A percentile compares a stretch with the other conserved stretches of the same genome.
Evolutionary conservation across 192 early-diverging fungal genomes (phyloP).

Genomic region (Rhizoclosmatium sp.): DNA sequence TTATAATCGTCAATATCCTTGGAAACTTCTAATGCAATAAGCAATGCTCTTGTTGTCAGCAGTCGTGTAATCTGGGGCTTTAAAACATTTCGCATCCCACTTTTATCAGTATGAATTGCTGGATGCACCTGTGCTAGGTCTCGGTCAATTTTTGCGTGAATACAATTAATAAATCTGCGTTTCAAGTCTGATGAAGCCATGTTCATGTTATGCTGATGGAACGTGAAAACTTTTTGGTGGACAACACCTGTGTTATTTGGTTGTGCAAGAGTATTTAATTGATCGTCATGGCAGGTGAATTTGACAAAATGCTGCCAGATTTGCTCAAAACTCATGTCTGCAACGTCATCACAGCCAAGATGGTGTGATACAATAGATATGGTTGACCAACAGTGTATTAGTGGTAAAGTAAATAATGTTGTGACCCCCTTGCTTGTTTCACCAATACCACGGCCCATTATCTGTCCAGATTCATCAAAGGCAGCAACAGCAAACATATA

Average conservation of each 20-base stretch:
- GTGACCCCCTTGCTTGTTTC: slow-evolving; percentile 37
- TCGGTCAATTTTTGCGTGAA: slow-evolving; percentile 43
- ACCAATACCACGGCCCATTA: slow-evolving; percentile 50
- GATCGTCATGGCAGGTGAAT: neutral
- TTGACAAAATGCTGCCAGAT: slow-evolving; percentile 38
- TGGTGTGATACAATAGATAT: slow-evolving; percentile 42
- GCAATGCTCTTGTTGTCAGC: slow-evolving; percentile 21
- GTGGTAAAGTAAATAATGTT: slow-evolving; percentile 47
- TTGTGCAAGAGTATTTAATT: neutral
- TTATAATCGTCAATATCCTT: slow-evolving; percentile 33
- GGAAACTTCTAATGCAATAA: slow-evolving; percentile 46
- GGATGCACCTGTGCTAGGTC: slow-evolving; percentile 32
- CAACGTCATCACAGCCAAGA: slow-evolving; percentile 42
- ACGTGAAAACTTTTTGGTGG: slow-evolving; percentile 10
- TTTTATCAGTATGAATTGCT: slow-evolving; percentile 34
- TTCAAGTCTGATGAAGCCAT: slow-evolving; percentile 29
- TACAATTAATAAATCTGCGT: slow-evolving; percentile 37
- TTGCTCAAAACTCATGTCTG: slow-evolving; percentile 32
- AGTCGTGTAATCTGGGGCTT: slow-evolving; percentile 37
- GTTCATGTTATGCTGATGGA: slow-evolving; percentile 20
- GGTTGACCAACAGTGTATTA: slow-evolving; percentile 43
- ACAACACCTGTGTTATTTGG: slow-evolving; percentile 22
- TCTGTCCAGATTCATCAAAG: slow-evolving; percentile 42
- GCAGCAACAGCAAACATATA: slow-evolving; percentile 52
- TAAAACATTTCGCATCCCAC: slow-evolving; percentile 34